Conservation (phyloP, 192 early-diverging fungal genomes). For the Backusella tarrabulga region DNA sequence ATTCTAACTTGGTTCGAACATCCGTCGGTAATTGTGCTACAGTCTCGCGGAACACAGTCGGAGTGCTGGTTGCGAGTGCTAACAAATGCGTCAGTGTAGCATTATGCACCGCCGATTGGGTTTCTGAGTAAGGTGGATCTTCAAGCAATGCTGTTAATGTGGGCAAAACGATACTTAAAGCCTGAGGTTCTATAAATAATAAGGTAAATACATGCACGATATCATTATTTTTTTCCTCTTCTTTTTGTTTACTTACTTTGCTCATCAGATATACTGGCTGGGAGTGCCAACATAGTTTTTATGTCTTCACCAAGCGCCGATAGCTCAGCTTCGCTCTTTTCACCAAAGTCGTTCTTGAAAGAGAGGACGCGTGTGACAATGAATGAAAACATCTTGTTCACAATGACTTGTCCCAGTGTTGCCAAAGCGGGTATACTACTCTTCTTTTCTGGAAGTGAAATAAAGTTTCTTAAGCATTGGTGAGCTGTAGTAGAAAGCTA, state of each 20-base stretch:
- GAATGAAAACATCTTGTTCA: conserved; percentile 33
- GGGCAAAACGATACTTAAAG: conserved; percentile 45
- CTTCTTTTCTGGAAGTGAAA: conserved; percentile 34
- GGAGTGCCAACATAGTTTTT: conserved; percentile 44
- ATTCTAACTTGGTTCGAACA: conserved; percentile 48
- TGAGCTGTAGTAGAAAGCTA: conserved; percentile 35
- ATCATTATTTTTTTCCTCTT: neutral
- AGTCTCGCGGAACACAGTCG: conserved; percentile 42
- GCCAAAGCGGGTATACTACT: conserved; percentile 1
- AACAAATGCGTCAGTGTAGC: conserved; percentile 44
- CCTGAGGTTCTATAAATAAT: conserved; percentile 29
- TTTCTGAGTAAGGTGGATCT: conserved; percentile 8
- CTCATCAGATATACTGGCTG: conserved; percentile 29
- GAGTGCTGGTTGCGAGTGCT: conserved; percentile 37
- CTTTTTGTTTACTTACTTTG: conserved; percentile 36
- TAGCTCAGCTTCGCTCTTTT: conserved; percentile 26
- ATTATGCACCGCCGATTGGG: conserved; percentile 28
- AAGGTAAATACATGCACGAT: neutral
- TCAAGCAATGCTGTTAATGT: conserved; percentile 44
- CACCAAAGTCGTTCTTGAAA: conserved; percentile 6
- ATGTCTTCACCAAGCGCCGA: conserved; percentile 47
- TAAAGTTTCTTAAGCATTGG: conserved; percentile 41
- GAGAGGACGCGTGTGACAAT: conserved; percentile 23
- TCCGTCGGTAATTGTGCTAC: conserved; percentile 32
- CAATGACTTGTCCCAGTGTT: conserved; percentile 27